Evolutionary conservation across 169 alveolate species (phyloP), one percentile per base, ranked within the genome.

Genomic region (Eimeria falciformis): DNA sequence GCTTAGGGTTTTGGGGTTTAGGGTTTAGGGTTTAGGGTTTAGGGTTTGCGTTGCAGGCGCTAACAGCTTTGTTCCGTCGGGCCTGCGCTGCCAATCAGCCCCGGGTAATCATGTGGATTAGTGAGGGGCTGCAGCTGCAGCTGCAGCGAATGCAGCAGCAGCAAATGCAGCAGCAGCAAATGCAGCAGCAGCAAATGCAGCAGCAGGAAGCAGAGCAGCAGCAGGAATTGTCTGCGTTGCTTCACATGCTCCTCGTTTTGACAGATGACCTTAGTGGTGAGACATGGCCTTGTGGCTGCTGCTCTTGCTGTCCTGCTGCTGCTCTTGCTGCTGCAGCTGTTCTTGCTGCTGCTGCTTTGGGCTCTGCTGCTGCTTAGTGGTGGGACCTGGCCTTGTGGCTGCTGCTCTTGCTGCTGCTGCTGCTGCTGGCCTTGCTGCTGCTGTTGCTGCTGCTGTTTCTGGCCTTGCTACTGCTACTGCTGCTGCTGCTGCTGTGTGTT

Each of bases 91-190:
- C 88, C 4, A 47, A 78, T 27, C 88, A 45, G 88, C n/a, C 46
- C 55, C 88, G 88, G 65, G 88, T 78, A 50, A 27, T 78, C 71
- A 47, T 37, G 71, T 78, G 88, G 88, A 78, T 78, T 12, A 45
- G 50, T 25, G 88, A 53, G 88, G 88, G 88, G 73, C 56, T 78
- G 37, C 88, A 50, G 53, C 88, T 47, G 73, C 69, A 78, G 29
- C 12, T 75, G 65, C 85, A 75, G 25, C 85, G 45, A 23, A 43
- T 43, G 65, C 85, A 45, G 66, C 85, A 75, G 65, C 71, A 37
- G 29, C 62, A 50, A 50, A 50, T 7, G 7, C 62, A 11, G 14
- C 62, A 50, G 62, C 88, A 78, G 37, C 88, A 78, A 17, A 46
- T 23, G 18, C 86, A 78, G 71, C 87, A 78, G 40, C 73, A 78